Evolutionary conservation across 2,329 filamentous ascomycete species (phyloP), one percentile per base, ranked within the genome.

Genomic region (Huntiella savannae): DNA sequence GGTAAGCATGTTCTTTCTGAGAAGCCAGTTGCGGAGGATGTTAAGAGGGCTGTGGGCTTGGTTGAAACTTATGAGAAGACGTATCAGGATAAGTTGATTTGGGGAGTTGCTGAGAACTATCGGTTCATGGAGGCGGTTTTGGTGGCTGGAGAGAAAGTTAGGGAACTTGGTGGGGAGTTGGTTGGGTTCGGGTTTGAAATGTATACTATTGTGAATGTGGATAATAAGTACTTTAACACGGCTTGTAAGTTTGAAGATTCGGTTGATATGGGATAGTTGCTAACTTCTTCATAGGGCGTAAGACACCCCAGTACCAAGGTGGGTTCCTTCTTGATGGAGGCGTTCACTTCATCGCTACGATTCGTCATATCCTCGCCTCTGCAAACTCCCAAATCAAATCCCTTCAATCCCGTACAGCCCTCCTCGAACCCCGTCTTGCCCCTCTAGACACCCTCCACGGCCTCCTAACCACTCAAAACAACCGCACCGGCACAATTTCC

Each of bases 261-360:
- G 5, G 15, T 19, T n/a, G 12, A 22, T 2, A 10, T 40, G 37
- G 16, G 15, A 39, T 16, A 7, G 15, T 40, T 40, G 5, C 13
- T 43, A 16, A 15, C 33, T 40, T 2, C 4, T 38, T n/a, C 4
- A 2, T 34, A 50, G 49, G 81, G 82, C 74, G 82, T 46, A 79
- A 78, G 58, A 69, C 63, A 47, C 81, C 82, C 1, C 66, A 71
- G 45, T 73, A 83, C 56, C 80, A 85, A 59, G 82, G 82, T 46
- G 82, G 82, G 0, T 86, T 85, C 57, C 58, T 86, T 46, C 70
- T 87, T 2, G 82, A 87, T 55, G 79, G 74, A 11, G 82, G 82
- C 38, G 79, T 87, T 19, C 82, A 87, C 59, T 77, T 73, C 50
- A 64, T 77, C 5, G 81, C 81, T 5, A 75, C 62, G 0, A 66